Evolutionary conservation across 1,284 basidiomycete genomes (phyloP), one percentile per base, ranked within the genome.

Genomic region (Salmacisia buchloeana): DNA sequence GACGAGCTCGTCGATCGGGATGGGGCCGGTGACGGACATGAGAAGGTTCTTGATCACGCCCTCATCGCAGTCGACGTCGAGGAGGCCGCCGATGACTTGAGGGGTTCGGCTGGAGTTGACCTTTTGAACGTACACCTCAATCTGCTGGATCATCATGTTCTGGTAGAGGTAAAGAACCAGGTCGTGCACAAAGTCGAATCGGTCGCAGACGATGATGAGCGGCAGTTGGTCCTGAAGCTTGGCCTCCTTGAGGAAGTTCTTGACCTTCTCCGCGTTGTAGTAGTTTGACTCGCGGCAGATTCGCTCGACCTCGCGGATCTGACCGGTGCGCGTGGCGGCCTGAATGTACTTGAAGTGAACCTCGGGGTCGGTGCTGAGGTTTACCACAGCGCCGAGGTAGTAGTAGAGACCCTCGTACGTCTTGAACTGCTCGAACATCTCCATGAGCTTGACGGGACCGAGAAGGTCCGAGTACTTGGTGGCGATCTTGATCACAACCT

Each of bases 311-410:
- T 99, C 96, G 65, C 96, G 89, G 76, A 98, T 93, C 81, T 98
- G 96, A 49, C 94, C 94, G 23, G 96, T 99, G 46, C 96, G 89
- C 1, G 94, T 97, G 10, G 96, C 96, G 35, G 96, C 96, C 80
- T 98, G 96, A 77, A 99, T 97, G 83, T 98, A 98, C 85, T 99
- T 98, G 88, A 97, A 98, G 84, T 97, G 91, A 2, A 99, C 96
- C 81, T 99, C 96, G 18, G 92, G 86, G 81, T 99, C 96, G 80
- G 92, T 87, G 80, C 89, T 92, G 69, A 98, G 85, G 83, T 98
- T 99, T 80, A 99, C 96, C 70, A 99, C 87, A 6, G 94, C 97
- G 54, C 96, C 92, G 65, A 94, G 87, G 81, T 93, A 94, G 83
- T 98, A 98, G 84, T 98, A 99, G 21, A 99, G 86, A 80, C 93